phyloP scores from a whole-genome alignment of 1,284 basidiomycete species.

The Sphaerobolus stellatus region DNA sequence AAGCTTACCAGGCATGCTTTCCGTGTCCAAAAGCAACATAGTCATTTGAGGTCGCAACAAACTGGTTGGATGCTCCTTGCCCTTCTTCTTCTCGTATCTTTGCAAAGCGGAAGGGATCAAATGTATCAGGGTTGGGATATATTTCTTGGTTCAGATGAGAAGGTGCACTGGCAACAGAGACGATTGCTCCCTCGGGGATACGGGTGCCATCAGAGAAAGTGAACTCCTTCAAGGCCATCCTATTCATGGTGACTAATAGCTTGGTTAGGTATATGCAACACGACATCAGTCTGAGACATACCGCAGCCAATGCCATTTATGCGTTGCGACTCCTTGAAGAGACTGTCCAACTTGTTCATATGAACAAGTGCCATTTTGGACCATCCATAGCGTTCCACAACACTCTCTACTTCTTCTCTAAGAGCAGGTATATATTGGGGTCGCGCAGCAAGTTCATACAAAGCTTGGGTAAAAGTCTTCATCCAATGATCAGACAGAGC shows the following conservation, averaged over 20 bases:
- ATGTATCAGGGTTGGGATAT: conserved; percentile 29
- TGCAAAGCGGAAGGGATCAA: conserved; percentile 37
- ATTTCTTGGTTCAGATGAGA: conserved; percentile 26
- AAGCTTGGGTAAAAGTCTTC: conserved; percentile 35
- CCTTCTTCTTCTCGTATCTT: conserved; percentile 20
- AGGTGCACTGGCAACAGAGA: conserved; percentile 25
- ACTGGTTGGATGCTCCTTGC: conserved; percentile 21
- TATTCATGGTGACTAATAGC: conserved; percentile 30
- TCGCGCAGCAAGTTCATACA: conserved; percentile 37
- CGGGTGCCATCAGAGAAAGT: conserved; percentile 42
- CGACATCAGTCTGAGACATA: conserved; percentile 13
- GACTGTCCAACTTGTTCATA: conserved; percentile 48
- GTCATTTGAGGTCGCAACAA: conserved; percentile 22
- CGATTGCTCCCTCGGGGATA: conserved; percentile 35
- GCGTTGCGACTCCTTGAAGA: conserved; percentile 40
- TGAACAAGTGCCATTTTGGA: conserved; percentile 39
- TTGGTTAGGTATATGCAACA: background rate
- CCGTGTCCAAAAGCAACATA: conserved; percentile 33
- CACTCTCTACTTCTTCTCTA: conserved; percentile 42
- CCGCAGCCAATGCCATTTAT: conserved; percentile 6
- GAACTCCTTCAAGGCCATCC: conserved; percentile 35
- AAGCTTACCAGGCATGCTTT: conserved; percentile 27
- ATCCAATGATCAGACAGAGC: conserved; percentile 24
- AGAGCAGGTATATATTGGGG: conserved; percentile 39
- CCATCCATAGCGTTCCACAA: conserved; percentile 43